Conservation (phyloP, 1,284 basidiomycete genomes). For the Tranzscheliella williamsii region DNA sequence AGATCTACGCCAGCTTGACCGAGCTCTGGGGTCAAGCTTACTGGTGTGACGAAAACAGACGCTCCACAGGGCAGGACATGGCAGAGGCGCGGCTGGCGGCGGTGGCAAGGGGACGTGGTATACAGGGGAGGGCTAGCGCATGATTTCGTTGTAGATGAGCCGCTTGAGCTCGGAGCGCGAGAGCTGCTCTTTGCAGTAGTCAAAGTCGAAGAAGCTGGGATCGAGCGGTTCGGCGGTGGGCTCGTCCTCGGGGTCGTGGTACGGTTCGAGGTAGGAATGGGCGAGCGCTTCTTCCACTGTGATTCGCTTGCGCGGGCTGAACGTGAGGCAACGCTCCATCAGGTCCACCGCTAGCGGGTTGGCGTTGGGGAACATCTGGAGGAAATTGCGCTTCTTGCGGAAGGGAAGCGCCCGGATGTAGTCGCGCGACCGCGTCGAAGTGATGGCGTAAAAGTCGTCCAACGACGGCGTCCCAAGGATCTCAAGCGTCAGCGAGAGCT, state of each 20-base stretch:
- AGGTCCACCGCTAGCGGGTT: conserved; percentile 72
- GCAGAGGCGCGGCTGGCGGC: too few relatives aligned
- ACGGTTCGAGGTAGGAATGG: conserved; percentile 58
- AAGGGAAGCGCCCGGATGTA: conserved; percentile 92
- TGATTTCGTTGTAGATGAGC: conserved; percentile 56
- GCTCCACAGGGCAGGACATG: too few relatives aligned
- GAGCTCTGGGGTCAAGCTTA: too few relatives aligned
- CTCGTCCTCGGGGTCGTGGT: conserved; percentile 60
- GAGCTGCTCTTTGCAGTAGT: conserved; percentile 62
- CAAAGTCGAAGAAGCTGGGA: conserved; percentile 58
- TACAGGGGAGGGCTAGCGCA: conserved; percentile 9
- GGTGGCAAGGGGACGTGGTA: too few relatives aligned
- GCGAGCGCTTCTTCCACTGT: conserved; percentile 59
- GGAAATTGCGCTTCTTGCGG: conserved; percentile 79
- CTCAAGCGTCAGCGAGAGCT: conserved; percentile 68
- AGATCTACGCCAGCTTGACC: too few relatives aligned
- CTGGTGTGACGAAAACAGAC: too few relatives aligned
- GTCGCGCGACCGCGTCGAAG: conserved; percentile 81
- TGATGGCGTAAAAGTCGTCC: conserved; percentile 71
- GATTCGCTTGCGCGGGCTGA: conserved; percentile 62
- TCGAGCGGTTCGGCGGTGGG: conserved; percentile 55
- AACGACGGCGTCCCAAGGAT: conserved; percentile 68
- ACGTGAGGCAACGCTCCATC: conserved; percentile 81
- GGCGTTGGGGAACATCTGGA: conserved; percentile 77
- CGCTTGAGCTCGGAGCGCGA: conserved; percentile 61